Base-by-base conservation (phyloP, 1,284 basidiomycete genomes). In the Rhodotorula sp. region DNA sequence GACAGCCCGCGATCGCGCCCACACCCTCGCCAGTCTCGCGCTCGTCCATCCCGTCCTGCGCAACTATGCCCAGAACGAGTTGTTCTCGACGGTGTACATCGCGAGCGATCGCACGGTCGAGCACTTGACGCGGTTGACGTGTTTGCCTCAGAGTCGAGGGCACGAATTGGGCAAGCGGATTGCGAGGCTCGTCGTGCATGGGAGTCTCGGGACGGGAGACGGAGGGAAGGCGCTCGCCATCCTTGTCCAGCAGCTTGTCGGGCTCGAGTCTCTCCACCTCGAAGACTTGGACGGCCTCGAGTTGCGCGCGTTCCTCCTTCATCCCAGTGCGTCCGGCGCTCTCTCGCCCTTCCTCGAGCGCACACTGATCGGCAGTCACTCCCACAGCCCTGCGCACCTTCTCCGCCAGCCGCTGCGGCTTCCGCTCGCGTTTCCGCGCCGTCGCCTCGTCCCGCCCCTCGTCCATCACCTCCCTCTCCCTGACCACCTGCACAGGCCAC, bases 201-300 rank as follows among this genome's bases (percentile, higher is more conserved):
- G 68, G 1, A 26, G 37, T 6, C 58, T 59, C 15, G 31, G 28
- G 10, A 52, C 30, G 4, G 64, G 64, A 2, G 64, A 69, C n/a
- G 51, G 65, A 28, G 48, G 61, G 5, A 64, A 58, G 31, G 55
- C 53, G 22, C 68, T 70, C 18, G 64, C 64, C 2, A 24, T 22
- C 7, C 58, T 70, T 13, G 61, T 70, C 0, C 58, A 61, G 22
- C 63, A 66, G 37, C 64, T 70, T 2, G 26, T 40, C 2, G 53
- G 55, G 16, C 59, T 70, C 28, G 52, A 57, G 16, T 28, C 26
- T 20, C 58, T 70, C 4, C 53, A 61, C 24, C 54, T 70, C 28
- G 62, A 70, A 30, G 64, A 70, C 20, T 34, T 70, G 13, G 68
- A 70, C 26, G 68, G 68, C 0, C 54, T 70, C 28, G 68, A 70